Base-by-base conservation (phyloP, 768 basidiomycete species). In the Rhodotorula sphaerocarpa region DNA sequence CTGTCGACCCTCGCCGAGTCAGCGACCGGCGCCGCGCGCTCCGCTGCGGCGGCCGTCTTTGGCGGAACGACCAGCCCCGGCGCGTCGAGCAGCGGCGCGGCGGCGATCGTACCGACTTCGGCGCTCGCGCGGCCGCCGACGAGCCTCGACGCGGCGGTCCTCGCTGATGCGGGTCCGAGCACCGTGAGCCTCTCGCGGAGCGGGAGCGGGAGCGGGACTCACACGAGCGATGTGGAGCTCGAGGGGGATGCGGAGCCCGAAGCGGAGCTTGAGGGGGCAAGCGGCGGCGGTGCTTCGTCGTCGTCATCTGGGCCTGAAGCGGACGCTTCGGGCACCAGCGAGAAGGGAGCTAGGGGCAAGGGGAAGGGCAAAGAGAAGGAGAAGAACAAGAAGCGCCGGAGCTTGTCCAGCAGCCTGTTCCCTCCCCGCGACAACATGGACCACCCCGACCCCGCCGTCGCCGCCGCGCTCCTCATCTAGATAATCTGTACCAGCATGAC, bases 1-100 rank as follows among this genome's bases (percentile, higher is more conserved):
- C 69, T 77, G 18, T 70, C 73, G 41, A 75, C 75, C 0, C 67
- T 77, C 4, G 75, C 74, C 36, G 75, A 75, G 7, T 70, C 70
- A 5, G 44, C 31, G 27, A 43, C 51, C 2, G 25, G 47, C 3
- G 3, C 30, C 39, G 9, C 34, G 7, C 1, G 50, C 33, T 14
- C 9, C 23, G 34, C 34, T 34, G 34, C 50, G 25, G 48, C 48
- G 2, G 31, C 31, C 21, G 30, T 50, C 21, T 2, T 28, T 5
- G 39, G n/a, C 4, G 25, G 20, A 7, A 12, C 20, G 1, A 16
- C 34, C 10, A 20, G 5, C 21, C 28, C 54, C 1, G 44, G 28
- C 16, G 43, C 42, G 2, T 27, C 43, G 30, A 21, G 42, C 43
- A n/a, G 31, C 44, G 54, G 54, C 30, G 30, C n/a, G 9, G 21